These are phyloP conservation scores for Bipolaris oryzae DNA, from an alignment of 2,329 filamentous ascomycete species.

Conservation along the genomic window DNA sequence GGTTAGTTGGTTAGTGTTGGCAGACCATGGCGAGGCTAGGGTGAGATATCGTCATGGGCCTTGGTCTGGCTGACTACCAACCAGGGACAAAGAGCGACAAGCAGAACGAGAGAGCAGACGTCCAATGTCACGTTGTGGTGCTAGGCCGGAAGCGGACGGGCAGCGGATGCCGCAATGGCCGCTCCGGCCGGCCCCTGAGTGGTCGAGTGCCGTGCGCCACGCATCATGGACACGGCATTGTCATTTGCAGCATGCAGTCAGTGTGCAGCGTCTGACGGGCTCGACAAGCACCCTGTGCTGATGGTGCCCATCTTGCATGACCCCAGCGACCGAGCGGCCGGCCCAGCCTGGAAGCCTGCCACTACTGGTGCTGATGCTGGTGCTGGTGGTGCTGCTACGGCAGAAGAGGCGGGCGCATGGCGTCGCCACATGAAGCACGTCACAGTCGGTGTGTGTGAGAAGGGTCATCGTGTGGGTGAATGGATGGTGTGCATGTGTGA, in stretches of 20 bases:
- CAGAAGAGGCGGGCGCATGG: slow-evolving; percentile 11
- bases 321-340: slow-evolving; percentile 3
- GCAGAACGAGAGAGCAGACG: slow-evolving; percentile 13
- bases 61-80: slow-evolving; percentile 3
- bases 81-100: not conserved
- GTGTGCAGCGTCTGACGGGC: slow-evolving; percentile 30
- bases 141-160: slow-evolving; percentile 13
- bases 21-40: not conserved
- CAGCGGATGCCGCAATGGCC: slow-evolving; percentile 17
- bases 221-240: slow-evolving; percentile 14
- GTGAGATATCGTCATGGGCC: slow-evolving; percentile 19
- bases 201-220: slow-evolving; percentile 34
- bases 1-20: too few relatives aligned
- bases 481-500: not conserved
- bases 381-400: slow-evolving; percentile 5
- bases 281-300: slow-evolving; percentile 7
- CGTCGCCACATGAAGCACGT: not conserved
- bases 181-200: slow-evolving; percentile 23
- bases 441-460: not conserved
- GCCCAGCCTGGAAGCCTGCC: not conserved
- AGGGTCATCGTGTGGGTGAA: not conserved
- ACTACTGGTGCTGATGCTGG: too few relatives aligned
- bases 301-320: slow-evolving; percentile 22
- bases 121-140: slow-evolving; percentile 26
- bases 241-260: slow-evolving; percentile 9